phyloP scores from a whole-genome alignment of 179 eudicot species.

The Pouteria campechiana region DNA sequence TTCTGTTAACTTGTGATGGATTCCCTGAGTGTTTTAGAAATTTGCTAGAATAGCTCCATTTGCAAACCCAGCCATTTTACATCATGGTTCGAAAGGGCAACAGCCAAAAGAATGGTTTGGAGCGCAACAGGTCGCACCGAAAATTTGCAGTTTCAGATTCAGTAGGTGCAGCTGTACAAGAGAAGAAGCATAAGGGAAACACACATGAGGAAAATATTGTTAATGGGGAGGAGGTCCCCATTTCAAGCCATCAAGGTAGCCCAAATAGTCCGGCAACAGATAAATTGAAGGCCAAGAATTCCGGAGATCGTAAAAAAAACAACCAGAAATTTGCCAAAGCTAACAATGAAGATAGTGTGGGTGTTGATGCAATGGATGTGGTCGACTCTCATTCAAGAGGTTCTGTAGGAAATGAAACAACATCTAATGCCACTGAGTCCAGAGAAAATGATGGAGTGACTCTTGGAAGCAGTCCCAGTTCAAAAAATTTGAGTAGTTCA shows the following conservation, averaged over 20 bases:
- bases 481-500: conserved; percentile 12
- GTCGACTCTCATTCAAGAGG: conserved; percentile 13
- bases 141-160: conserved; percentile 44
- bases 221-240: conserved; percentile 23
- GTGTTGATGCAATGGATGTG: conserved; percentile 13
- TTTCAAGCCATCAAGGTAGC: conserved; percentile 19
- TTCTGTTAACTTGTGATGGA: no score
- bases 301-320: conserved; percentile 34
- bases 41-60: no score
- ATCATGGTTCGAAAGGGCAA: conserved; percentile 80
- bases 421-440: conserved; percentile 19
- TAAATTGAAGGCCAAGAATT: conserved; percentile 13
- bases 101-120: conserved; percentile 55
- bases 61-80: neutral
- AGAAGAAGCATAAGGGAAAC: conserved; percentile 18
- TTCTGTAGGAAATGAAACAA: conserved; percentile 5
- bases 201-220: conserved; percentile 17
- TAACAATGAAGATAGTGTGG: conserved; percentile 23
- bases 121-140: conserved; percentile 28
- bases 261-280: conserved; percentile 17
- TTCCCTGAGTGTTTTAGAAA: no score
- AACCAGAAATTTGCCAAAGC: conserved; percentile 32
- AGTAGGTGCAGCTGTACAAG: conserved; percentile 11
- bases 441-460: conserved; percentile 24
- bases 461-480: conserved; percentile 7